Conservation (phyloP, 139 green algal genomes). For the Pseudopediastrum boryanum region DNA sequence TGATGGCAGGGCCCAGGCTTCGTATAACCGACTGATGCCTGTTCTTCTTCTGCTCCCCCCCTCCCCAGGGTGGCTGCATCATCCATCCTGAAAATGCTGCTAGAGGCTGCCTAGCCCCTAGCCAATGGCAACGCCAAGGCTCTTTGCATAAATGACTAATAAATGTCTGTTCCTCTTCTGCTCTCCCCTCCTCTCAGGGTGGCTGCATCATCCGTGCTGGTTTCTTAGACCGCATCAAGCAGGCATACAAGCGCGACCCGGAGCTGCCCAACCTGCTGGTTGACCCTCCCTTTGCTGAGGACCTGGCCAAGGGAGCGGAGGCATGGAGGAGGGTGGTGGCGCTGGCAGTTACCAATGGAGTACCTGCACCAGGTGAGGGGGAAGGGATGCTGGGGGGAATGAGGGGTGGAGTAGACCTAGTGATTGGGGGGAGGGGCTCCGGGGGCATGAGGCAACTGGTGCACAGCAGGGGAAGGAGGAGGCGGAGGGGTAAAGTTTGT, state of each 20-base stretch:
- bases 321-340: constrained; percentile 90
- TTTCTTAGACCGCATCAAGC: constrained; percentile 97
- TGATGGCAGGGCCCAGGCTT: too few relatives aligned
- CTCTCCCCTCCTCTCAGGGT: constrained; percentile 72
- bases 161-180: too few relatives aligned
- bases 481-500: too few relatives aligned
- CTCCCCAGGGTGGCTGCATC: constrained; percentile 95
- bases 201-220: constrained; percentile 98
- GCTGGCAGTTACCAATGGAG: constrained; percentile 55
- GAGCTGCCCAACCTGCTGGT: constrained; percentile 78
- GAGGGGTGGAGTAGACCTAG: too few relatives aligned
- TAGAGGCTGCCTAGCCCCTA: too few relatives aligned
- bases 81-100: constrained; percentile 87
- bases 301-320: constrained; percentile 75
- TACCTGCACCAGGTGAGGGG: constrained; percentile 24
- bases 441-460: too few relatives aligned
- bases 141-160: too few relatives aligned
- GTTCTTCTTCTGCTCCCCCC: neutral
- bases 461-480: too few relatives aligned
- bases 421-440: too few relatives aligned
- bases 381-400: too few relatives aligned
- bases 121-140: too few relatives aligned
- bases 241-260: constrained; percentile 86
- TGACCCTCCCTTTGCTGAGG: constrained; percentile 42
- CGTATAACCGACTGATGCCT: too few relatives aligned